Percentiles rank a stretch among this genome's conserved stretches.
Conservation (phyloP, 2,329 filamentous ascomycete species). For the Xylaria sp. region DNA sequence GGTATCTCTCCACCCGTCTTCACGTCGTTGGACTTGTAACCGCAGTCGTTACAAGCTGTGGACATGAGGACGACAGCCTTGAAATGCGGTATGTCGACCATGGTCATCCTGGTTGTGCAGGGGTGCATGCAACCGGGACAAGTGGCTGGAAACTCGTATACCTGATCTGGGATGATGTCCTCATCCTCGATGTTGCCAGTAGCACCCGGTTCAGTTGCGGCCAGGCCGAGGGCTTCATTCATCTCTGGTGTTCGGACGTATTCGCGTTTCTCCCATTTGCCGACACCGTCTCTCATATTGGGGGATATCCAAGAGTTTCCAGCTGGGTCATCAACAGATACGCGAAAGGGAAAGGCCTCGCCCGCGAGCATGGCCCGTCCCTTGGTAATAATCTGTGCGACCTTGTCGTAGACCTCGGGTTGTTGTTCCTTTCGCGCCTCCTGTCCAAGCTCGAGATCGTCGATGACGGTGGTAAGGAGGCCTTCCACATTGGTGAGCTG, state of each 20-base stretch:
- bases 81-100: conserved; percentile 98
- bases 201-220: conserved; percentile 62
- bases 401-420: conserved; percentile 81
- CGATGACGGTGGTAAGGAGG: conserved; percentile 79
- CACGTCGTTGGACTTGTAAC: conserved; percentile 95
- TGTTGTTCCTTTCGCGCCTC: conserved; percentile 80
- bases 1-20: conserved; percentile 97
- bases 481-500: conserved; percentile 96
- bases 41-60: conserved; percentile 90
- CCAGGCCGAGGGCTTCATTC: conserved; percentile 85
- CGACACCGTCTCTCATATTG: conserved; percentile 79
- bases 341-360: conserved; percentile 84
- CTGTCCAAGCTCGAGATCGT: conserved; percentile 85
- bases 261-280: conserved; percentile 89
- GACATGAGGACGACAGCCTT: conserved; percentile 97
- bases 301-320: conserved; percentile 98
- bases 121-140: conserved; percentile 90
- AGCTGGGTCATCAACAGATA: conserved; percentile 88
- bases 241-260: conserved; percentile 86
- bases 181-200: conserved; percentile 73
- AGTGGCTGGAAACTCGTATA: conserved; percentile 90
- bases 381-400: conserved; percentile 79
- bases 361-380: conserved; percentile 82
- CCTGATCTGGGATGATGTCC: conserved; percentile 91
- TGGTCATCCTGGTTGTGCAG: conserved; percentile 96